Base-by-base conservation (phyloP, 192 early-diverging fungal genomes). In the Linnemannia exigua region DNA sequence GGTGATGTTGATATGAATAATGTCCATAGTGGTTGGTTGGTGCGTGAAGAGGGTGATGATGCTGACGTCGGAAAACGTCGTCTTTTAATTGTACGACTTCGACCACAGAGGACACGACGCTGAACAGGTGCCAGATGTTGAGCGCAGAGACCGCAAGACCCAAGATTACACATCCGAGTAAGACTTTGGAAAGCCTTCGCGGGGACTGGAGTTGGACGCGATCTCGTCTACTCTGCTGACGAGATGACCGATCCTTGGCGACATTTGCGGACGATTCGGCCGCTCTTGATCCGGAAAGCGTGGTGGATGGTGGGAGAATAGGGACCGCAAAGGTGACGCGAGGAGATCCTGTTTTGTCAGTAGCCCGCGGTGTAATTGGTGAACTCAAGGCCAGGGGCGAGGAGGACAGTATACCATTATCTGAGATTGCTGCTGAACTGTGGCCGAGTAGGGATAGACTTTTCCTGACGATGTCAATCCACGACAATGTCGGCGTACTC, bases 71-170 rank as follows among this genome's bases (percentile, higher is more conserved):
- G 33, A 25, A 70, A 7, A 41, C 22, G 37, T 41, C 37, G 0
- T 37, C 20, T 44, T 71, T 48, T 48, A 74, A 69, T 12, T 77
- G 81, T 1, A 83, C 50, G 9, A 83, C 61, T 37, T 77, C 75
- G 2, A 83, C 81, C 38, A 83, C 38, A 1, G 81, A 77, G 1
- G 63, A 74, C 15, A 83, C 70, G 16, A 69, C 67, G 17, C 35
- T 36, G 38, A 74, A 74, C 25, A 83, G 20, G 8, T 83, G 71
- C 81, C 81, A 83, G 22, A 77, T 70, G 37, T 83, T 83, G 48
- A 83, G 4, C 15, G 70, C 76, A 14, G 81, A 77, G 33, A 74
- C 70, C 9, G 48, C 66, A 70, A 83, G 67, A 19, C 75, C 81
- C 69, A 83, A 25, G 15, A 74, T 51, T 41, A 83, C 69, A 31